Base-by-base conservation (phyloP, 768 basidiomycete species). In the Chalciporus chontae region DNA sequence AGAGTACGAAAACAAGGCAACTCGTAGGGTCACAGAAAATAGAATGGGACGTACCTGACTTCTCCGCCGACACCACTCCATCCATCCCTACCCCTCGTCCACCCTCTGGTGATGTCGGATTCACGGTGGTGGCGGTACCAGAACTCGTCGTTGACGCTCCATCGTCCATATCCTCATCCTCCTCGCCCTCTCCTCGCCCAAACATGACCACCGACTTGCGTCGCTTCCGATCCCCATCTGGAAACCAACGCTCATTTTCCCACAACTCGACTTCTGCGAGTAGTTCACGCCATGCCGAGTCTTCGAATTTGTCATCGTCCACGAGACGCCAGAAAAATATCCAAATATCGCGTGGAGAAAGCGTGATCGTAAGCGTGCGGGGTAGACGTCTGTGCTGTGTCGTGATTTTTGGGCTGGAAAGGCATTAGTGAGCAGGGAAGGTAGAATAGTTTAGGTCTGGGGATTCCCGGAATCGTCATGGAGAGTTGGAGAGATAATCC, bases 221-320 rank as follows among this genome's bases (percentile, higher is more conserved):
- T 7, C 45, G 47, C 45, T 49, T 52, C 27, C 9, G 0, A 39
- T 8, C 3, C 31, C 45, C 27, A 54, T 50, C 27, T 67, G 64
- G 31, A 66, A 61, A 15, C 69, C 77, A 84, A 15, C 90, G 74
- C 62, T 91, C 87, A 66, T 90, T 92, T 72, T 92, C 90, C 73
- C 80, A 91, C 19, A 91, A 62, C 64, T 88, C 85, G 14, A 91
- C 86, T 29, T 82, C 77, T 6, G 79, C 65, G 69, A 84, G 74
- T 60, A 84, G 79, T 2, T 83, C 72, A 0, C 67, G 71, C 87
- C 87, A 90, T 39, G 79, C 79, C 24, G 60, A 67, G 59, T 90
- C 85, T 7, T 74, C 71, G 3, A 92, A 74, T 10, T 70, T 72
- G 53, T 90, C 85, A 54, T 92, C 72, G 56, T 91, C 85, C 17